These are phyloP conservation scores for Beauveria scarabaeidicola DNA, from an alignment of 2,329 filamentous ascomycete genomes.

Conservation along the genomic window DNA sequence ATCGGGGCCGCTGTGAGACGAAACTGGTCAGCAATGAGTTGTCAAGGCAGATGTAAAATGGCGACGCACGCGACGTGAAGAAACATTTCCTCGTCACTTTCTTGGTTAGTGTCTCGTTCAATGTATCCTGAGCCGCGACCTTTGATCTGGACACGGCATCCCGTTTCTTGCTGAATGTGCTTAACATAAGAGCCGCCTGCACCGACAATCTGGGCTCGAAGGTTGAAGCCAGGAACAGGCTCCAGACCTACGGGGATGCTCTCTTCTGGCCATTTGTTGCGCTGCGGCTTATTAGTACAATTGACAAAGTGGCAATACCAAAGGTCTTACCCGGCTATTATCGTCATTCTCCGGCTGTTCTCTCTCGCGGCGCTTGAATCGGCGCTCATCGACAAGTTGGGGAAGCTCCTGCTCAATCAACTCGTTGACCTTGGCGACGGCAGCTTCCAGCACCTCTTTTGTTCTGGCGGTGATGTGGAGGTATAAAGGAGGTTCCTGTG, in stretches of 20 bases:
- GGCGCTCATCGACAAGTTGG: slow-evolving; percentile 86
- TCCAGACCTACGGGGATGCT: slow-evolving; percentile 87
- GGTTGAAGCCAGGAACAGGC: slow-evolving; percentile 86
- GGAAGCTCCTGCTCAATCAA: slow-evolving; percentile 94
- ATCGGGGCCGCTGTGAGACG: slow-evolving; percentile 64
- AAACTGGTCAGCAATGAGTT: slow-evolving; percentile 22
- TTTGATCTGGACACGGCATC: slow-evolving; percentile 96
- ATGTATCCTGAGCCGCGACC: slow-evolving; percentile 91
- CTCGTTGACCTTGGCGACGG: slow-evolving; percentile 82
- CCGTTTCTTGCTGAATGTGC: slow-evolving; percentile 92
- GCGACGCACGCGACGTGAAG: slow-evolving; percentile 78
- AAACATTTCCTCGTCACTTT: slow-evolving; percentile 95
- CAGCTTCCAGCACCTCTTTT: slow-evolving; percentile 85
- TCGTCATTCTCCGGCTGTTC: slow-evolving; percentile 80
- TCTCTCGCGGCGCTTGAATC: slow-evolving; percentile 76
- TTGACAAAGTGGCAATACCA: slow-evolving; percentile 10
- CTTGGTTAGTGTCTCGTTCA: slow-evolving; percentile 75
- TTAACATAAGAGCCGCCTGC: slow-evolving; percentile 94
- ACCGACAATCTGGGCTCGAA: slow-evolving; percentile 92
- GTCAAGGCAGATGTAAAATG: neutral
- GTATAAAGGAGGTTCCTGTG: slow-evolving; percentile 82
- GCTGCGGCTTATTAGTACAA: slow-evolving; percentile 40
- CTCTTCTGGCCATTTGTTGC: slow-evolving; percentile 99
- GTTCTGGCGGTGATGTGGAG: slow-evolving; percentile 90
- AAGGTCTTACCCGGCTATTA: slow-evolving; percentile 68